Conservation (phyloP, 176 grass and related monocot genomes). For the Stipa capillata region DNA sequence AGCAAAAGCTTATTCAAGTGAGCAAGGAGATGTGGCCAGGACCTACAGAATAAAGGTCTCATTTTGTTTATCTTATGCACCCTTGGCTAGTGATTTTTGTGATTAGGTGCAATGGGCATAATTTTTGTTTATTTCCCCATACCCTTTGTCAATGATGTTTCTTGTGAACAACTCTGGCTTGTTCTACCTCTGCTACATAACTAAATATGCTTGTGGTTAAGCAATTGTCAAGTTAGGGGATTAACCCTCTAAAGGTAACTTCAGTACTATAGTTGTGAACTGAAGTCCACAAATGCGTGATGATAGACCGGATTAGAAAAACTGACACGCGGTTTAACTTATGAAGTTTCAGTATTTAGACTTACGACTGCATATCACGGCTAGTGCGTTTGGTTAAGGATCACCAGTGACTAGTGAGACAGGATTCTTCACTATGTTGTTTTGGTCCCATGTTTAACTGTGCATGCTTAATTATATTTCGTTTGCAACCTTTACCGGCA, state of each 20-base stretch:
- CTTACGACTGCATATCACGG: neutral
- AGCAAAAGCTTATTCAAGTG: conserved; percentile 74
- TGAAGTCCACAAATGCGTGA: neutral
- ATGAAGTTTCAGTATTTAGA: neutral
- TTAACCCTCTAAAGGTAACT: neutral
- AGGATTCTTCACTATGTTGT: neutral
- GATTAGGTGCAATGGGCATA: neutral
- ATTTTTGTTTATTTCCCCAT: neutral
- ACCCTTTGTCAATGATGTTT: neutral
- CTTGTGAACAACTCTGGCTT: no score
- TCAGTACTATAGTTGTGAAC: neutral
- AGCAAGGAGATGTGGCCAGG: conserved; percentile 62
- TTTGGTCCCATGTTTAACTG: neutral
- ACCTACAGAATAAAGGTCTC: conserved; percentile 83
- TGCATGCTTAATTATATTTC: neutral
- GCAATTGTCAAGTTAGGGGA: no score
- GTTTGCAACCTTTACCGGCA: neutral
- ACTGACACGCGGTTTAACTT: neutral
- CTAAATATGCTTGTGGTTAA: neutral
- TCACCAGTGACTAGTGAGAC: neutral
- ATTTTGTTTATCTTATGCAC: neutral
- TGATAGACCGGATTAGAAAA: neutral
- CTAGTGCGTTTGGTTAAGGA: neutral
- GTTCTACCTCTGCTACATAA: no score
- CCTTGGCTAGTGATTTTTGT: neutral